phyloP scores from a whole-genome alignment of 805 yeast genomes.

The Priceomyces carsonii region DNA sequence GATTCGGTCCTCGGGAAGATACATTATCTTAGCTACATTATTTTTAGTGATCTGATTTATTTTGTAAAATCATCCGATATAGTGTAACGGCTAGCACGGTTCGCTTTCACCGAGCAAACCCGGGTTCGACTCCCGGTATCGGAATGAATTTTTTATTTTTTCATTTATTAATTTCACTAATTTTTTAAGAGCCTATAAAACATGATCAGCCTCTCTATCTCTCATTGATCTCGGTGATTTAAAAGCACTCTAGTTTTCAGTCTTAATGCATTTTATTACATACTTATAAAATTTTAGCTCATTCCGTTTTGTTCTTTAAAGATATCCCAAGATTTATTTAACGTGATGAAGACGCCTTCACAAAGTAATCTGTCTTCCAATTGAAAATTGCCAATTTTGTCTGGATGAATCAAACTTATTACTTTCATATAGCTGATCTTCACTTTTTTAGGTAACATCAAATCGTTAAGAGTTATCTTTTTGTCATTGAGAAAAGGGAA shows the following conservation, averaged over 20 bases:
- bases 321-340: conserved; percentile 88
- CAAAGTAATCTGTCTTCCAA: conserved; percentile 81
- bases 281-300: conserved; percentile 7
- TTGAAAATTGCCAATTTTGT: conserved; percentile 65
- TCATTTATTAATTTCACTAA: too few relatives aligned
- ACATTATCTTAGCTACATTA: too few relatives aligned
- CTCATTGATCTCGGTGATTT: too few relatives aligned
- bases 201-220: too few relatives aligned
- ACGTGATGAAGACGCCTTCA: conserved; percentile 77
- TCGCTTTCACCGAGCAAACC: conserved; percentile 56
- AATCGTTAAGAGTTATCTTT: conserved; percentile 62
- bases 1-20: too few relatives aligned
- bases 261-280: too few relatives aligned
- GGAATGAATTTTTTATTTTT: conserved; percentile 38
- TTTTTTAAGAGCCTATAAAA: too few relatives aligned
- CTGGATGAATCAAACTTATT: conserved; percentile 78
- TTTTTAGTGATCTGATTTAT: too few relatives aligned
- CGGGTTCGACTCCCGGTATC: conserved; percentile 89
- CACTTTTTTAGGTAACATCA: conserved; percentile 87
- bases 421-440: conserved; percentile 83
- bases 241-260: too few relatives aligned
- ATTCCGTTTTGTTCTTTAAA: conserved; percentile 59
- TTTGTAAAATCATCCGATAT: conserved; percentile 36
- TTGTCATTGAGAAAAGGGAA: conserved; percentile 27
- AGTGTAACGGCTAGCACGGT: conserved; percentile 57